phyloP scores from a whole-genome alignment of 768 basidiomycete genomes.

The Leccinum boreale region DNA sequence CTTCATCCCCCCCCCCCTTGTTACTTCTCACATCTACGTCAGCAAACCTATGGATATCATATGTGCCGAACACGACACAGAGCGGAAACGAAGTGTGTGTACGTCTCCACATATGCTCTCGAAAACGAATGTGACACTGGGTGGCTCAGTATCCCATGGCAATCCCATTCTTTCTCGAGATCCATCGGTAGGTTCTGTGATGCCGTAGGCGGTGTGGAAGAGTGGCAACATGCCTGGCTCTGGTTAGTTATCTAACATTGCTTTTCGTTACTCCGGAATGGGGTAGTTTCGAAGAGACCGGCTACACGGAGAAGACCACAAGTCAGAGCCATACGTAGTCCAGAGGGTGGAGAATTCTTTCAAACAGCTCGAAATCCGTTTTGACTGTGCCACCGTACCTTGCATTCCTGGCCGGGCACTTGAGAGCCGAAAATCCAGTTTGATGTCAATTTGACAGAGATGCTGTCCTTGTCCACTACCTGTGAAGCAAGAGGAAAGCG shows the following conservation, averaged over 20 bases:
- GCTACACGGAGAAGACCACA: slow-evolving; percentile 79
- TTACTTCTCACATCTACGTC: neutral
- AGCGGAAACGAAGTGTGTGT: neutral
- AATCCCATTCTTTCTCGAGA: slow-evolving; percentile 83
- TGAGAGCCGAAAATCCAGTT: slow-evolving; percentile 71
- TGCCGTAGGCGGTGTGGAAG: slow-evolving; percentile 72
- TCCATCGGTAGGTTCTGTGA: slow-evolving; percentile 72
- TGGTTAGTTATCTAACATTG: slow-evolving; percentile 72
- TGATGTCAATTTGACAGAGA: slow-evolving; percentile 80
- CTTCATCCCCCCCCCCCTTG: neutral
- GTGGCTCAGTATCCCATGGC: slow-evolving; percentile 66
- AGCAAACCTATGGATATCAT: neutral
- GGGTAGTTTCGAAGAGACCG: neutral
- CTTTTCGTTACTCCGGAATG: neutral
- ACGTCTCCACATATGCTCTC: neutral
- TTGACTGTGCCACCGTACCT: slow-evolving; percentile 85
- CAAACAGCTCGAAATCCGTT: slow-evolving; percentile 21
- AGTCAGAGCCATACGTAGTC: slow-evolving; percentile 63
- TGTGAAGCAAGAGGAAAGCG: neutral
- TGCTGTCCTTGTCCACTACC: slow-evolving; percentile 74
- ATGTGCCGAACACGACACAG: neutral
- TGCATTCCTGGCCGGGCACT: slow-evolving; percentile 60
- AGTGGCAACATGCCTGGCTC: slow-evolving; percentile 81
- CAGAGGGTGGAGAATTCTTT: slow-evolving; percentile 67
- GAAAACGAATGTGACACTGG: neutral